Base-by-base conservation (phyloP, 148 eudicot genomes). In the Fagopyrum tataricum region DNA sequence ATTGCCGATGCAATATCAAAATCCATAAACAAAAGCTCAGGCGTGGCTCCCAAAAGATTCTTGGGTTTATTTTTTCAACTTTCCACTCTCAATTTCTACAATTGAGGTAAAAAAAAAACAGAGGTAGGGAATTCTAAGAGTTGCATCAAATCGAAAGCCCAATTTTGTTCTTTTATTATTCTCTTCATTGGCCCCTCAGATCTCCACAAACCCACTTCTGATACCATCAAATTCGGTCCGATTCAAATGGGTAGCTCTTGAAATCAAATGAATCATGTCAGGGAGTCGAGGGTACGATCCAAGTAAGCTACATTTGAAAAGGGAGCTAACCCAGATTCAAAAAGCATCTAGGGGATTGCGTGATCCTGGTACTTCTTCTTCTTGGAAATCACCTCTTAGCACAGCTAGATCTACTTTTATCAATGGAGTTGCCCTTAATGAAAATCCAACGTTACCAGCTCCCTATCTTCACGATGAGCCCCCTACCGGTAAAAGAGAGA, bases 291-390 rank as follows among this genome's bases (percentile, higher is more conserved):
- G 78, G 43, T 68, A 83, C 88, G 97, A 95, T 84, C 96, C 96
- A 44, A 91, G 98, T 75, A 91, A 85, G 76, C 79, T 91, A 71
- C 97, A 95, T 82, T 86, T 95, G 91, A 91, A 88, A 87, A 88
- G 83, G 70, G 99, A 95, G 74, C 74, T 95, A 52, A 95, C 99
- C 15, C 99, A 91, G 85, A 95, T 95, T 56, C 82, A 90, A 14
- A 95, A 90, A 77, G 97, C 99, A 11, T 84, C 99, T 14, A 74
- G 88, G 44, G 89, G 81, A 21, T 73, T 95, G 73, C 85, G 92
- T 73, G 99, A 95, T 82, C 99, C 99, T 41, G 99, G 99, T 40
- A 95, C 99, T 26, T 85, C 91, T 69, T 90, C 99, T 5, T 77
- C 98, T 47, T 91, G 96, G 96, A 83, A 90, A 79, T 91, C 98